Evolutionary conservation across 345 rosid species (phyloP).

Genomic region (Populus alba): DNA sequence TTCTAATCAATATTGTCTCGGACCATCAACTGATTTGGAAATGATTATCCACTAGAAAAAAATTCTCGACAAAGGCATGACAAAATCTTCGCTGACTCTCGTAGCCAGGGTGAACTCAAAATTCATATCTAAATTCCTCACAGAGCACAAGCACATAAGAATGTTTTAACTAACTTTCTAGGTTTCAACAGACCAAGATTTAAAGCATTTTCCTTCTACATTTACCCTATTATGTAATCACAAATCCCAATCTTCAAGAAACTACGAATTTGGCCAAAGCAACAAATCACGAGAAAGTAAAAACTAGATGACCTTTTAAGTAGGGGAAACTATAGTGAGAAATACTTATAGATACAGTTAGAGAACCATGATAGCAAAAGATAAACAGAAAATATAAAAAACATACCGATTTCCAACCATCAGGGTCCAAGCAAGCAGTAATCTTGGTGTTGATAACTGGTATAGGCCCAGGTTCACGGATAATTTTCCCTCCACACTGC

Average conservation of each 20-base stretch:
- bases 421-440: slow-evolving; percentile 92
- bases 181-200: not conserved
- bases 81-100: not conserved
- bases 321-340: not conserved
- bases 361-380: slow-evolving; percentile 1
- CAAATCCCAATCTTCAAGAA: not conserved
- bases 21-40: not conserved
- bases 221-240: not conserved
- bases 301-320: not conserved
- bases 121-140: not conserved
- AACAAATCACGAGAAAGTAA: not conserved
- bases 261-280: not conserved
- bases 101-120: not conserved
- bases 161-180: too few relatives aligned
- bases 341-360: not conserved
- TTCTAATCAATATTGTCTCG: not conserved
- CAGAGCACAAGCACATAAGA: not conserved
- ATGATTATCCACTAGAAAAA: not conserved
- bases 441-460: slow-evolving; percentile 93
- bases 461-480: slow-evolving; percentile 87
- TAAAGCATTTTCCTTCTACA: not conserved
- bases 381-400: not conserved
- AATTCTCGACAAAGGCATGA: not conserved
- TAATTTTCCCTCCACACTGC: slow-evolving; percentile 75
- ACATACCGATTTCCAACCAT: slow-evolving; percentile 91